Base-by-base conservation (phyloP, 176 grass and related monocot species). In the Triticum urartu region DNA sequence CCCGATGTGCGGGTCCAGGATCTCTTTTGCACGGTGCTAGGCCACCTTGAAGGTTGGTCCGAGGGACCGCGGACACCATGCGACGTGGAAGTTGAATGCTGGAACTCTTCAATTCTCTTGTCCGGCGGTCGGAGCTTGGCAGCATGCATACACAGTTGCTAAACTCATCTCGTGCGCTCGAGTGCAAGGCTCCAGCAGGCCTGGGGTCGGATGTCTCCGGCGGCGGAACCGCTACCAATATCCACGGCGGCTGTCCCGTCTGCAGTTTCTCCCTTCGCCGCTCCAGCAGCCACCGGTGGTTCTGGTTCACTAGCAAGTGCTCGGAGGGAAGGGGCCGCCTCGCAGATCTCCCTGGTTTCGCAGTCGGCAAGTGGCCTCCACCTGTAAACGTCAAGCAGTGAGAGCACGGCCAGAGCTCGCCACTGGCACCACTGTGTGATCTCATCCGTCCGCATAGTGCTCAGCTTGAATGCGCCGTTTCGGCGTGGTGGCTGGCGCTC, bases 11-110 rank as follows among this genome's bases (percentile, higher is more conserved):
- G 35, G 9, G 35, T 40, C 38, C 35, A 1, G 35, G 3, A 40
- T 59, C 54, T 21, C 2, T 59, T 59, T 21, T 59, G 18, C 18
- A 59, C 6, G 54, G 54, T 18, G 54, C 54, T 21, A 3, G 17
- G 54, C 18, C 8, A 1, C 18, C 18, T n/a, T 18, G 50, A 54
- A 54, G 15, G 50, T 0, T 54, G 15, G 50, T 18, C 50, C 5
- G 36, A 69, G 68, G 35, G 61, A 74, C 77, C 17, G 25, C 58
- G 0, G 17, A 18, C 1, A 50, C 33, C 5, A 56, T 34, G 67
- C 56, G 42, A 60, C 66, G 33, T 83, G 73, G 32, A 63, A 59
- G 66, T 70, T 84, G 11, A 79, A 64, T 64, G 76, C 9, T 1
- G 25, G 13, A 26, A 47, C 69, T 80, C 32, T 59, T 34, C 6